phyloP scores from a whole-genome alignment of 371 early-diverging fungal species.

The Lichtheimia corymbifera region DNA sequence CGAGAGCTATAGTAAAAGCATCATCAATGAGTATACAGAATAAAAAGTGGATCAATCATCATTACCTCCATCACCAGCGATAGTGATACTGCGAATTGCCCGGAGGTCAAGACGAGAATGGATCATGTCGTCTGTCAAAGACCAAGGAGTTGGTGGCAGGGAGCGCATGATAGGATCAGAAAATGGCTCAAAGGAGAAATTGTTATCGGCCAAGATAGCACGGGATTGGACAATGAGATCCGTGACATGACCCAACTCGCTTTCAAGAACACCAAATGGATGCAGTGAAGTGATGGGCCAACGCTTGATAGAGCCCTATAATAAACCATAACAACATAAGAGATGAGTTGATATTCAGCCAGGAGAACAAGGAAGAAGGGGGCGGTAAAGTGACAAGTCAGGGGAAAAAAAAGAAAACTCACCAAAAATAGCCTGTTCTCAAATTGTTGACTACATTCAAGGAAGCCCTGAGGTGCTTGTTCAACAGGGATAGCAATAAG shows the following conservation, averaged over 20 bases:
- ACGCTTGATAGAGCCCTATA: conserved; percentile 61
- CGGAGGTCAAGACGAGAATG: conserved; percentile 71
- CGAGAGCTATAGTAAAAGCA: conserved; percentile 48
- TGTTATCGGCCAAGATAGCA: conserved; percentile 70
- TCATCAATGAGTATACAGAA: too few relatives aligned
- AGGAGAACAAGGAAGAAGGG: neutral
- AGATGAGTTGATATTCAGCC: neutral
- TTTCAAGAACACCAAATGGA: conserved; percentile 72
- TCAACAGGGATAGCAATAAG: conserved; percentile 73
- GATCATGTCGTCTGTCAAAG: conserved; percentile 59
- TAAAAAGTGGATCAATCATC: neutral
- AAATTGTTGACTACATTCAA: conserved; percentile 60
- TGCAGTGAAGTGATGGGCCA: conserved; percentile 76
- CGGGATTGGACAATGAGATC: conserved; percentile 67
- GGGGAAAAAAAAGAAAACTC: conserved; percentile 11
- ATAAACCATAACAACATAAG: conserved; percentile 12
- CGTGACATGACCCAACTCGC: conserved; percentile 65
- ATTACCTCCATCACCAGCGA: conserved; percentile 81
- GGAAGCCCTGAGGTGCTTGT: conserved; percentile 67
- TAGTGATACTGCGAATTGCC: conserved; percentile 70
- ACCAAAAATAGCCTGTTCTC: conserved; percentile 56
- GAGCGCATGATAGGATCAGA: conserved; percentile 55
- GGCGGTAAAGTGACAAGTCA: neutral
- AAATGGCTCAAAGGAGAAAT: conserved; percentile 52
- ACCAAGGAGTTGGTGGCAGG: conserved; percentile 64